Conservation (phyloP, 148 eudicot genomes). For the Beta vulgaris region DNA sequence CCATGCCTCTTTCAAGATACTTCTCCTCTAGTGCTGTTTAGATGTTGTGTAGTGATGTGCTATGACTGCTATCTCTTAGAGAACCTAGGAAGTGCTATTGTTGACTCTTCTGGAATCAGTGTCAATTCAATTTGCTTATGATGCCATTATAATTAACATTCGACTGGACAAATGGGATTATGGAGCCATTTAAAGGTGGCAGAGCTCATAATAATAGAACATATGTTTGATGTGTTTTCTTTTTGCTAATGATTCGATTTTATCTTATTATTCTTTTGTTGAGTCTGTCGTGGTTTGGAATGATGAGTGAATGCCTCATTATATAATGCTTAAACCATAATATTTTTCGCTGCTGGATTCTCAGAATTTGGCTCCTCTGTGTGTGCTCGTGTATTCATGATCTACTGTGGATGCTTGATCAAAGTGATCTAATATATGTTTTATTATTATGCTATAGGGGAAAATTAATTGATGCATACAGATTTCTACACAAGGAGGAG, state of each 20-base stretch:
- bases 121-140: too few species aligned
- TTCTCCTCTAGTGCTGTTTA: neutral
- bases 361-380: neutral
- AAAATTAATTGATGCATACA: conserved; percentile 80
- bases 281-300: neutral
- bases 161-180: neutral
- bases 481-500: conserved; percentile 74
- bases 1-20: neutral
- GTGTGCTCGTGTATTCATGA: neutral
- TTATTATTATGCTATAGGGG: conserved; percentile 46
- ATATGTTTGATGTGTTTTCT: neutral
- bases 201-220: neutral
- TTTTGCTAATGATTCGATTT: neutral
- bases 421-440: neutral
- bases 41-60: neutral
- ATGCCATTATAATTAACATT: neutral
- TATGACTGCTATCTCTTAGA: neutral
- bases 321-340: neutral
- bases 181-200: neutral
- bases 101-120: neutral
- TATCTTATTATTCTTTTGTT: neutral
- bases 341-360: neutral
- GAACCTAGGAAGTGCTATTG: neutral
- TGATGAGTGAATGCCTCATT: neutral
- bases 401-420: conserved; percentile 2